phyloP scores from a whole-genome alignment of 2,329 filamentous ascomycete genomes.

The Neospermospora avenae region DNA sequence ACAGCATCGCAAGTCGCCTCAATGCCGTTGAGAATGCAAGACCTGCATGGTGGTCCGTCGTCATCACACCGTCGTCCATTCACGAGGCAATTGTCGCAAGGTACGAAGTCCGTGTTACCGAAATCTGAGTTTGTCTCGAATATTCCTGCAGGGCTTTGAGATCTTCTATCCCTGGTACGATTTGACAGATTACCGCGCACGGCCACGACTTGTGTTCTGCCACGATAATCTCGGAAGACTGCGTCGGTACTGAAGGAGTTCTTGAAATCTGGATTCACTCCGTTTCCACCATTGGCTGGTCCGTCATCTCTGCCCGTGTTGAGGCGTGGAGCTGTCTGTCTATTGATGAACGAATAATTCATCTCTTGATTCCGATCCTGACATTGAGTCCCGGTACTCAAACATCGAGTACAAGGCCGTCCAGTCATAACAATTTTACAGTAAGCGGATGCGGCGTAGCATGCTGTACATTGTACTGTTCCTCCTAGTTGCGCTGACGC shows the following conservation, averaged over 20 bases:
- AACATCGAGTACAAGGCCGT: not conserved
- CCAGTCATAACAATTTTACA: not conserved
- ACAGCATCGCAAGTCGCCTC: not conserved
- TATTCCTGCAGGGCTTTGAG: not conserved
- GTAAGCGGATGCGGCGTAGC: not conserved
- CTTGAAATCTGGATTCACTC: not conserved
- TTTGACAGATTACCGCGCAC: not conserved
- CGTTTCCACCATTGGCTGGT: not conserved
- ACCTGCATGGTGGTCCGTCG: not conserved
- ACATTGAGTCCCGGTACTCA: not conserved
- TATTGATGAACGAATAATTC: not conserved
- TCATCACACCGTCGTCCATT: not conserved
- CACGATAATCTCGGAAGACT: not conserved
- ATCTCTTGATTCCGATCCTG: not conserved
- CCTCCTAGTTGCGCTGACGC: not conserved
- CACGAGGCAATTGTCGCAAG: not conserved
- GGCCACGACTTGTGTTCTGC: not conserved
- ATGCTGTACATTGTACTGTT: not conserved
- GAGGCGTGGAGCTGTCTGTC: not conserved
- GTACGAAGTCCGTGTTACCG: not conserved
- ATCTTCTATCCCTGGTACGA: not conserved
- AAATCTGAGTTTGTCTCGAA: not conserved
- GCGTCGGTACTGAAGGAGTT: not conserved
- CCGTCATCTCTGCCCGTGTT: not conserved
- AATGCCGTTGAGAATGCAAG: not conserved